A percentile compares a stretch with the other conserved stretches of the same genome.
Conservation (phyloP, 2,329 filamentous ascomycete species). For the Neonectria coccinea region DNA sequence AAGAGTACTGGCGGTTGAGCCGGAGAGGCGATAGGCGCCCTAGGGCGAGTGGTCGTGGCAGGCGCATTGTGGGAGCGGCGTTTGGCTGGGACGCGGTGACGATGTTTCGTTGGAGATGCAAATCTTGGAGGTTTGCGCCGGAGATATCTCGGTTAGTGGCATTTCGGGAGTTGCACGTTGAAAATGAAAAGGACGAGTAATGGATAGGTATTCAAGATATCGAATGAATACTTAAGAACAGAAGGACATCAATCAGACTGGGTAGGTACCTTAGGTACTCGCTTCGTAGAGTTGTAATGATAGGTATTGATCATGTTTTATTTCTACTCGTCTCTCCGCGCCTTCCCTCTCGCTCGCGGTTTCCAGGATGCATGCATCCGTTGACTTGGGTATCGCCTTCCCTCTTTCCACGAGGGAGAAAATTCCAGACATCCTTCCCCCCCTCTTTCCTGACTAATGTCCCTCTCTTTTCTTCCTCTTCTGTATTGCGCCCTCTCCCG, state of each 20-base stretch:
- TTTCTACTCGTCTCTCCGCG: constrained; percentile 14
- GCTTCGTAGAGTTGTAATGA: not conserved
- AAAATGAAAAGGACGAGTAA: not conserved
- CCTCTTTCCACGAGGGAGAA: constrained; percentile 40
- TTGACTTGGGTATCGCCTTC: constrained; percentile 46
- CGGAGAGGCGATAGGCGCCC: not conserved
- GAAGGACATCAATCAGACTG: not conserved
- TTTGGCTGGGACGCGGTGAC: constrained; percentile 5
- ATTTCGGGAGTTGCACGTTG: not conserved
- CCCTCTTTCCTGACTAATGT: constrained; percentile 20
- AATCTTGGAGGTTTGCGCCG: constrained; percentile 37
- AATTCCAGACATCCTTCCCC: constrained; percentile 25
- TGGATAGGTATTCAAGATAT: not conserved
- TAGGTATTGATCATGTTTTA: constrained; percentile 19
- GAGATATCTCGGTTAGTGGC: constrained; percentile 40
- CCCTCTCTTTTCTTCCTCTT: constrained; percentile 19
- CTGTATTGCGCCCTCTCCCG: constrained; percentile 7
- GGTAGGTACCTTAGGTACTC: no score
- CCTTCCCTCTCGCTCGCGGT: constrained; percentile 20
- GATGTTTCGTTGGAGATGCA: constrained; percentile 31
- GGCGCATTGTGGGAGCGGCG: constrained; percentile 34
- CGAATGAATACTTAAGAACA: not conserved
- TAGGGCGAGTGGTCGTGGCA: constrained; percentile 15
- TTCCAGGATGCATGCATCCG: constrained; percentile 28
- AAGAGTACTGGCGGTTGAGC: constrained; percentile 41